Percentiles rank a stretch among this genome's conserved stretches.
These are phyloP conservation scores for Trichophyton rubrum DNA, from an alignment of 2,329 filamentous ascomycete genomes.

Conservation along the genomic window DNA sequence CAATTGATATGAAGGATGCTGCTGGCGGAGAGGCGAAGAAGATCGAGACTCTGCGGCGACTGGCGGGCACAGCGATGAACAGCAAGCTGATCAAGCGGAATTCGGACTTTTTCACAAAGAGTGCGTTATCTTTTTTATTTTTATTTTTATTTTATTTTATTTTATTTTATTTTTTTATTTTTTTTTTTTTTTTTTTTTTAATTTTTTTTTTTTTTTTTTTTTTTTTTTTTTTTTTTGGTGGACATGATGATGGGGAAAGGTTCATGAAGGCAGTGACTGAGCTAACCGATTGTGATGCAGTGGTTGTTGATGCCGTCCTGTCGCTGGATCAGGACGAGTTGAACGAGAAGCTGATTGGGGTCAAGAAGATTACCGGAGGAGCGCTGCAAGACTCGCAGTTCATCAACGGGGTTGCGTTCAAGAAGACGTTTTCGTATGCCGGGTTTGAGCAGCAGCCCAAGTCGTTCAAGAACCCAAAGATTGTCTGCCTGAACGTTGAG, in stretches of 20 bases:
- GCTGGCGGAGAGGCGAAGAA: constrained; percentile 75
- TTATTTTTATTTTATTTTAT: too few relatives aligned
- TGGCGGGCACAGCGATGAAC: constrained; percentile 95
- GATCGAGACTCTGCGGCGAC: constrained; percentile 74
- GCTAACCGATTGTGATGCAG: constrained; percentile 35
- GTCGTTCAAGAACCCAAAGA: constrained; percentile 84
- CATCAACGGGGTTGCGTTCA: constrained; percentile 96
- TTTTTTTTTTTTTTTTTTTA: too few relatives aligned
- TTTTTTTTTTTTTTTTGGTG: too few relatives aligned
- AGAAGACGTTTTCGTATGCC: constrained; percentile 98
- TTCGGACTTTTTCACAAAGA: constrained; percentile 93
- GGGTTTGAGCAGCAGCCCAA: constrained; percentile 99
- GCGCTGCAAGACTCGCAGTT: constrained; percentile 93
- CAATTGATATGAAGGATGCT: constrained; percentile 54
- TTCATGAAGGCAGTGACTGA: background rate
- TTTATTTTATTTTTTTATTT: too few relatives aligned
- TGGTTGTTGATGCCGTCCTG: constrained; percentile 95
- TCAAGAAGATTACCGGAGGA: constrained; percentile 96
- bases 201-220: too few relatives aligned
- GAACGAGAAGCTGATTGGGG: constrained; percentile 93
- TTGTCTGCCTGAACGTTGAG: constrained; percentile 95
- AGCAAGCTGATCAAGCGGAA: constrained; percentile 99
- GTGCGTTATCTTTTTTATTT: constrained; percentile 38
- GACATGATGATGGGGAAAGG: too few relatives aligned
- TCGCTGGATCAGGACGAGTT: constrained; percentile 93